Base-by-base conservation (phyloP, 1,284 basidiomycete species). In the Volvariella volvacea region DNA sequence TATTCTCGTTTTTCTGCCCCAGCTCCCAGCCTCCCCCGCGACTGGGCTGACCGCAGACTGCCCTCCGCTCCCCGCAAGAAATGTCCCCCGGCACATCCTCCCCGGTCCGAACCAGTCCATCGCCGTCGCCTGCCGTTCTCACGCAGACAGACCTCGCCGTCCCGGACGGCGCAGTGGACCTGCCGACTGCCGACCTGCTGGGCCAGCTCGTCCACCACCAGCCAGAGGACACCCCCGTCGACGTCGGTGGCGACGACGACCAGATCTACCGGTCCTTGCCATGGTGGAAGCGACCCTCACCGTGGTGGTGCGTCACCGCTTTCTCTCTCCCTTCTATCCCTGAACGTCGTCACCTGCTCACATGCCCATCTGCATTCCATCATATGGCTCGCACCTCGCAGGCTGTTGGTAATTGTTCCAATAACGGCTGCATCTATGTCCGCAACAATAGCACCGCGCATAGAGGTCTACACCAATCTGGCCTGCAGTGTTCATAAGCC, bases 241-340 rank as follows among this genome's bases (percentile, higher is more conserved):
- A 58, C 25, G 42, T 39, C n/a, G 47, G 42, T 21, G 48, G 49
- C 14, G 50, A 49, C 10, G 46, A 49, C 19, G 54, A 48, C 6
- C 47, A 54, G 8, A 47, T 43, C 12, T 53, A 55, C 45, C 6
- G 25, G 12, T 28, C 25, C 25, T 6, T 28, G 6, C 25, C 25
- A 12, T 87, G 83, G 83, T 87, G 80, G 74, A 83, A 65, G 59
- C 64, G 70, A 40, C 83, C 85, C 4, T 82, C 83, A 0, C 70
- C 81, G 0, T 73, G 69, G 63, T 88, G 86, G 85, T 85, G 52
- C 50, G 76, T 36, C 41, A 28, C 12, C 25, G 6, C 6, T 12
- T 12, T 28, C 6, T 28, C 19, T 44, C 22, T 38, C 31, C 9
- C 39, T 15, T 10, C 17, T 17, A 41, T 37, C 22, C 16, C 33